Evolutionary conservation across 2,329 filamentous ascomycete genomes (phyloP), one percentile per base, ranked within the genome.

Genomic region (Graphilbum fragrans): DNA sequence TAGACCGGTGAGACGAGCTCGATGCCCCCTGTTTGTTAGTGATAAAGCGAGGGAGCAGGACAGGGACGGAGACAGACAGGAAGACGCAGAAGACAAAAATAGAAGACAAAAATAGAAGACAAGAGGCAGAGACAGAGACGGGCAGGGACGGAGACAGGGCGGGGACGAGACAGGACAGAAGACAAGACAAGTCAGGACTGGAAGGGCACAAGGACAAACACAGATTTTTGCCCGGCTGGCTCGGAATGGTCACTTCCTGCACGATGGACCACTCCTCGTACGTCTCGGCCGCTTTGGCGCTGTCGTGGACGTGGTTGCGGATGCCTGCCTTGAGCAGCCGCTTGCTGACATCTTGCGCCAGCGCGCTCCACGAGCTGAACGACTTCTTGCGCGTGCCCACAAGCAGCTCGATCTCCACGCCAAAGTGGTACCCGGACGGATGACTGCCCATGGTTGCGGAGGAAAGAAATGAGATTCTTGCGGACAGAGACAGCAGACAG

Each of bases 401-500:
- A 6, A 62, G 55, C 4, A 64, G 49, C 48, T 64, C 61, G 19
- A 64, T 52, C 47, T 64, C 61, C 18, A 64, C 45, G 18, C 61
- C 61, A 37, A 63, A 64, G 25, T 49, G 48, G 31, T 56, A 48
- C 3, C 45, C 25, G 12, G 17, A 5, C 5, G 21, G 16, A 8
- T 42, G 32, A 21, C 37, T 44, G n/a, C 17, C 38, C 39, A 41
- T 41, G 6, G n/a, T n/a, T n/a, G n/a, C n/a, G n/a, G n/a, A n/a
- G n/a, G n/a, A n/a, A n/a, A n/a, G n/a, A n/a, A n/a, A n/a, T n/a
- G n/a, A n/a, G n/a, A n/a, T n/a, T n/a, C n/a, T n/a, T n/a, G n/a
- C n/a, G n/a, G n/a, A n/a, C n/a, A n/a, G n/a, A n/a, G n/a, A n/a
- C n/a, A n/a, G n/a, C n/a, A n/a, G n/a, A n/a, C n/a, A n/a, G n/a